Evolutionary conservation across 192 early-diverging fungal genomes (phyloP).

Genomic region (Entomortierella lignicola): DNA sequence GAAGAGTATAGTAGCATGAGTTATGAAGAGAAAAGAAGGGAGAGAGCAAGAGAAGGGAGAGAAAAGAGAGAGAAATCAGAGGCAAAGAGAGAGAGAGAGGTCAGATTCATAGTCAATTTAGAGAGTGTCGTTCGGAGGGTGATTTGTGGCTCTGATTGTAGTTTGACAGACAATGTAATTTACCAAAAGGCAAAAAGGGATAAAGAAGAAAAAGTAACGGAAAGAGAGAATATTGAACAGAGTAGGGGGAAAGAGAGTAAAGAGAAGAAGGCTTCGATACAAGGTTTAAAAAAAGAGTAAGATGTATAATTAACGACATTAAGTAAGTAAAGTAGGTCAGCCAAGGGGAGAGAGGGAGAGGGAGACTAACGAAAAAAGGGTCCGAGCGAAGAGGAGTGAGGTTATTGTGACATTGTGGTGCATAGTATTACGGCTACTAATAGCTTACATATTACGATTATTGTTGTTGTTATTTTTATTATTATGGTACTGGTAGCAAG

Average conservation of each 20-base stretch:
- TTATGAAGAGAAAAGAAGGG: background rate
- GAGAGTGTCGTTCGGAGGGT: background rate
- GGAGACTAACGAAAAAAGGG: constrained; percentile 4
- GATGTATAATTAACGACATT: no score
- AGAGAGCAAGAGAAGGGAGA: background rate
- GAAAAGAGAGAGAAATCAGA: constrained; percentile 2
- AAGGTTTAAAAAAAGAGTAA: background rate
- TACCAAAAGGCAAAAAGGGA: constrained; percentile 4
- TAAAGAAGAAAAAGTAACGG: background rate
- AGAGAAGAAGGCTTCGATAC: background rate
- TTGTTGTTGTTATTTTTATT: no score
- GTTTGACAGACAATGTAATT: no score
- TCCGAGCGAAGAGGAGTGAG: background rate
- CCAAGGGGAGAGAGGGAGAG: background rate
- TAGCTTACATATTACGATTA: no score
- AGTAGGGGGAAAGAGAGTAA: background rate
- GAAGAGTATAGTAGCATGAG: background rate
- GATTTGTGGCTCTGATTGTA: background rate
- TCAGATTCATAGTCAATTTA: no score
- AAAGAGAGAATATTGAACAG: background rate
- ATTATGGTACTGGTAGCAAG: no score
- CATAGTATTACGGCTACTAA: no score
- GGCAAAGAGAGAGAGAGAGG: background rate
- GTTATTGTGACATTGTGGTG: background rate
- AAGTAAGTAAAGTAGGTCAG: no score